phyloP scores from a whole-genome alignment of 2,329 filamentous ascomycete genomes.

The Ampelomyces quisqualis region DNA sequence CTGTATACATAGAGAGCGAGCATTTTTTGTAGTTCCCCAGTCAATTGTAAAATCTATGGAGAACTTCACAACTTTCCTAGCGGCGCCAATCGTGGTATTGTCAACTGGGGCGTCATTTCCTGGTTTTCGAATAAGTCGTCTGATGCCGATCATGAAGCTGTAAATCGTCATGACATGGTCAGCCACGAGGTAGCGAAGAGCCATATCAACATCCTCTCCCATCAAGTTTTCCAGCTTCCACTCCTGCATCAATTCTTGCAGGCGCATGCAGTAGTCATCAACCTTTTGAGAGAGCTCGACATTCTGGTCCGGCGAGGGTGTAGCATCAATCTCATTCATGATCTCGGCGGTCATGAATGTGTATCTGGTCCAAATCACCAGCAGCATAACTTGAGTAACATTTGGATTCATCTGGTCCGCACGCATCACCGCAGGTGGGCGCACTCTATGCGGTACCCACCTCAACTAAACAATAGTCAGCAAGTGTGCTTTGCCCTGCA shows the following conservation, averaged over 20 bases:
- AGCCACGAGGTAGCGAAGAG: slow-evolving; percentile 20
- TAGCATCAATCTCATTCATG: slow-evolving; percentile 20
- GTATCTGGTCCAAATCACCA: slow-evolving; percentile 24
- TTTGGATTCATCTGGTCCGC: slow-evolving; percentile 21
- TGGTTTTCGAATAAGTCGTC: slow-evolving; percentile 13
- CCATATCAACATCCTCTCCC: slow-evolving; percentile 5
- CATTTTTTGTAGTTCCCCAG: slow-evolving; percentile 1
- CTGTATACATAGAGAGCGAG: slow-evolving; percentile 21
- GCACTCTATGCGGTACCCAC: slow-evolving; percentile 21
- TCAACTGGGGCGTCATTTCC: slow-evolving; percentile 8
- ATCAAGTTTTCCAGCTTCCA: slow-evolving; percentile 23
- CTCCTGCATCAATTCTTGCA: slow-evolving; percentile 24
- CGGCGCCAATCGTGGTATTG: slow-evolving; percentile 20
- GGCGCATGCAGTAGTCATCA: slow-evolving; percentile 18
- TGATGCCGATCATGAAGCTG: slow-evolving; percentile 29
- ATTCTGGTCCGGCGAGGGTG: not conserved
- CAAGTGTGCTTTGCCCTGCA: not conserved
- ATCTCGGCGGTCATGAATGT: slow-evolving; percentile 22
- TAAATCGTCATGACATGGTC: slow-evolving; percentile 30
- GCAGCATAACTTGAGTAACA: slow-evolving; percentile 13
- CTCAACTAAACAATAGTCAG: slow-evolving; percentile 9
- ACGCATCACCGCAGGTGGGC: slow-evolving; percentile 22
- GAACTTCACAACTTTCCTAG: slow-evolving; percentile 25
- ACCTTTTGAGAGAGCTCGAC: slow-evolving; percentile 10
- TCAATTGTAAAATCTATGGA: slow-evolving; percentile 22